Conservation (phyloP, 1,284 basidiomycete species). For the Lentinula novae-zelandiae region DNA sequence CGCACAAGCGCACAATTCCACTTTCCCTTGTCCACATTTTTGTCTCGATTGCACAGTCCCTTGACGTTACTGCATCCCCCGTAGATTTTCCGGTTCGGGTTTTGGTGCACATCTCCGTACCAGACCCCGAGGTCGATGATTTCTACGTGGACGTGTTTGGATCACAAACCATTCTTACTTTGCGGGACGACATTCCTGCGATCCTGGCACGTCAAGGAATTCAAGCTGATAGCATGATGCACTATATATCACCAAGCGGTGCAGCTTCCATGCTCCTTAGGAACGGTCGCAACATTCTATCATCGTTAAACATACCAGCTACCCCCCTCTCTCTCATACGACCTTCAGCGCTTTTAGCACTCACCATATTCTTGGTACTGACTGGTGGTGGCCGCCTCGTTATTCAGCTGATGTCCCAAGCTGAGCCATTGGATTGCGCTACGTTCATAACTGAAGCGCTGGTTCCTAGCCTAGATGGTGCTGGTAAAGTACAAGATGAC, state of each 20-base stretch:
- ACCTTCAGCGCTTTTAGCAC: conserved; percentile 9
- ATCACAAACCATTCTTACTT: conserved; percentile 30
- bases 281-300: conserved; percentile 35
- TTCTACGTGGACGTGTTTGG: conserved; percentile 48
- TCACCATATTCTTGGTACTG: conserved; percentile 12
- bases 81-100: conserved; percentile 55
- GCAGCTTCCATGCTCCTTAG: conserved; percentile 37
- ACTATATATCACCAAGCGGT: conserved; percentile 29
- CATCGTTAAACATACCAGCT: conserved; percentile 26
- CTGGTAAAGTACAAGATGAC: conserved; percentile 13
- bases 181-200: conserved; percentile 27
- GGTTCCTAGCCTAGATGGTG: conserved; percentile 6
- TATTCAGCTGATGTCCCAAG: conserved; percentile 24
- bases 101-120: conserved; percentile 40
- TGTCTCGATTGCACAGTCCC: conserved; percentile 45
- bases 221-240: conserved; percentile 16
- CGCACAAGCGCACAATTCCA: conserved; percentile 47
- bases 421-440: conserved; percentile 26
- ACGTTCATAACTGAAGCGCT: conserved; percentile 15
- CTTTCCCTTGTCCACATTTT: conserved; percentile 61
- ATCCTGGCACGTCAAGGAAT: conserved; percentile 27
- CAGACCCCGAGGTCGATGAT: conserved; percentile 28
- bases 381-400: conserved; percentile 19
- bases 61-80: conserved; percentile 49
- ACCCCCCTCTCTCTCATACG: conserved; percentile 20